These are phyloP conservation scores for Vanrija sp. DNA, from an alignment of 1,284 basidiomycete species.

Conservation along the genomic window DNA sequence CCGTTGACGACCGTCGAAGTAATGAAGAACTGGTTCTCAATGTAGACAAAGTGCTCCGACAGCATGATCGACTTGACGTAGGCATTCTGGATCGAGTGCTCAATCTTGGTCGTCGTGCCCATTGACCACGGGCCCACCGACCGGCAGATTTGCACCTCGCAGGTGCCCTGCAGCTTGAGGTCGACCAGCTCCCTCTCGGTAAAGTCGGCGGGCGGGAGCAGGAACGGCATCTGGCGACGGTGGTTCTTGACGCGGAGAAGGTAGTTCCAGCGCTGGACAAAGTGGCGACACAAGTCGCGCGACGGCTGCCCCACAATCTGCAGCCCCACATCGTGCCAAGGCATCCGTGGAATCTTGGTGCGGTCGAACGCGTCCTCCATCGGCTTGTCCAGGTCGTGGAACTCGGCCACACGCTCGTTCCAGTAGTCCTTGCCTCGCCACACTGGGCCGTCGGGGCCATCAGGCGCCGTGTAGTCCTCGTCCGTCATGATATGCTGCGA, in stretches of 20 bases:
- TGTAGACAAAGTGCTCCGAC: constrained; percentile 64
- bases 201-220: constrained; percentile 91
- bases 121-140: constrained; percentile 95
- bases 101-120: constrained; percentile 78
- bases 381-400: constrained; percentile 82
- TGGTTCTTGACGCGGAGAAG: constrained; percentile 94
- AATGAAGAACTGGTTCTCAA: constrained; percentile 98
- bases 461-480: constrained; percentile 59
- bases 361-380: constrained; percentile 93
- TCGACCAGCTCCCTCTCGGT: constrained; percentile 72
- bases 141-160: constrained; percentile 94
- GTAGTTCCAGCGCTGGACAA: constrained; percentile 91
- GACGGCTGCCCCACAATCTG: constrained; percentile 97
- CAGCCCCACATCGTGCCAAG: constrained; percentile 96
- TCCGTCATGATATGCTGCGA: constrained; percentile 88
- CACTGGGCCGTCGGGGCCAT: constrained; percentile 62
- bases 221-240: constrained; percentile 83
- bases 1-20: constrained; percentile 86
- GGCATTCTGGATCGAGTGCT: constrained; percentile 92
- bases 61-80: constrained; percentile 91
- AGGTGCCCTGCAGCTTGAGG: constrained; percentile 87
- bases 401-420: constrained; percentile 85
- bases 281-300: constrained; percentile 90
- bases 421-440: constrained; percentile 75
- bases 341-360: constrained; percentile 85